Base-by-base conservation (phyloP, 768 basidiomycete species). In the Dacryopinax spathularia region DNA sequence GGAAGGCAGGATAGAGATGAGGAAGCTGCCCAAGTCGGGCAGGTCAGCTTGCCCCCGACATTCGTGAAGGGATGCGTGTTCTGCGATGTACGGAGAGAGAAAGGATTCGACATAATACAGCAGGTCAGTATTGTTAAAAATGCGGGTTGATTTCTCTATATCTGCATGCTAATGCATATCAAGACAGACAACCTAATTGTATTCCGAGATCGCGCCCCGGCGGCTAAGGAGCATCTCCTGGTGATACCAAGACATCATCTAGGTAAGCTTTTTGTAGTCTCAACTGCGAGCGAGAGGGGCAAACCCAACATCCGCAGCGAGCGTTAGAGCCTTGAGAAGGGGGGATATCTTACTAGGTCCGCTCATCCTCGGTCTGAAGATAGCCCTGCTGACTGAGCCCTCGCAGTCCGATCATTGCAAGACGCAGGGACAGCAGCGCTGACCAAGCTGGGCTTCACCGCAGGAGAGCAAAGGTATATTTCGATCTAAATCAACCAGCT, bases 391-490 rank as follows among this genome's bases (percentile, higher is more conserved):
- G 63, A 65, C 71, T 56, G 29, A 18, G 25, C 10, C 36, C 29
- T 41, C 34, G 13, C 65, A 83, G 82, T 83, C 0, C 70, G 70
- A 65, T 70, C 74, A 13, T 81, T 84, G 82, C 69, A 75, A 62
- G 68, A 63, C 4, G 75, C 86, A 43, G 88, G 86, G 1, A 73
- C 82, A 60, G 67, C 70, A 35, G 69, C 85, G 43, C 73, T 89
- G 34, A 81, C 84, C 65, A 69, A 72, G 9, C 71, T 80, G 25
- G 73, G 76, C 10, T 73, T 82, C n/a, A 75, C 68, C 6, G 31
- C 48, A 76, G 6, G 64, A 66, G 13, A 62, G 71, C 41, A 74
- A 75, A 65, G 80, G 82, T 72, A 79, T 84, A 67, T 63, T 74
- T 66, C 27, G 6, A 68, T 70, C 34, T 31, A 5, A 63, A n/a